A percentile compares a stretch with the other conserved stretches of the same genome.
phyloP scores from a whole-genome alignment of 2,329 filamentous ascomycete genomes.

The Westerdykella sp. region DNA sequence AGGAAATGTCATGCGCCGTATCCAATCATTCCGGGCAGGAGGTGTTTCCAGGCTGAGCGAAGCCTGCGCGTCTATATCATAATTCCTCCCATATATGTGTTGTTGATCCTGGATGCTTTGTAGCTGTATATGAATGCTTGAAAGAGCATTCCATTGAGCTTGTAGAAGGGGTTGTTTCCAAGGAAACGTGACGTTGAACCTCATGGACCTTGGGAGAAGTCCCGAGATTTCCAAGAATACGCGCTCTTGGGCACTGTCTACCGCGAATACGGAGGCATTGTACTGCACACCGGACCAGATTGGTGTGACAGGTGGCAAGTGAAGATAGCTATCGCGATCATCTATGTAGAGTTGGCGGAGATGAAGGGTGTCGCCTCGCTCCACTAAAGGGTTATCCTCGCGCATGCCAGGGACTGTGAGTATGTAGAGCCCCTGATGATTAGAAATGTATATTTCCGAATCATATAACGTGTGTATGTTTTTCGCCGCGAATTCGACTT shows the following conservation, averaged over 20 bases:
- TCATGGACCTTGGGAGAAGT: conserved; percentile 4
- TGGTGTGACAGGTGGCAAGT: conserved; percentile 1
- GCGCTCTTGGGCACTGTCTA: conserved; percentile 19
- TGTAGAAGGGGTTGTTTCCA: conserved; percentile 10
- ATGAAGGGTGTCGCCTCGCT: conserved; percentile 27
- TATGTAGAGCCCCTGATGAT: conserved; percentile 9
- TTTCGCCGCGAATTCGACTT: conserved; percentile 15
- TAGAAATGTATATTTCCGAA: conserved; percentile 9
- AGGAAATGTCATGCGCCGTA: conserved; percentile 42
- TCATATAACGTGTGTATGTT: conserved; percentile 3
- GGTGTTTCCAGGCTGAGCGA: too few relatives aligned
- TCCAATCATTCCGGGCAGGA: conserved; percentile 22
- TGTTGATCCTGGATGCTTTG: conserved; percentile 1
- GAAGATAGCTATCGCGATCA: conserved; percentile 5
- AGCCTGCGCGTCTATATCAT: too few relatives aligned
- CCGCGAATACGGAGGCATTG: conserved; percentile 16
- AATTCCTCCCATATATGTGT: neutral
- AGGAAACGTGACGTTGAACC: conserved; percentile 22
- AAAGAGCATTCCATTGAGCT: conserved; percentile 7
- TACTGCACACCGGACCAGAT: conserved; percentile 18
- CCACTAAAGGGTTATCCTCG: conserved; percentile 27
- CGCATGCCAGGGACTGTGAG: conserved; percentile 24
- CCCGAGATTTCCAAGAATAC: conserved; percentile 18
- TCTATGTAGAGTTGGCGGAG: conserved; percentile 26
- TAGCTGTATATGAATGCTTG: conserved; percentile 6